Evolutionary conservation across 2,329 filamentous ascomycete genomes (phyloP).

Genomic region (Cryphonectria radicalis): DNA sequence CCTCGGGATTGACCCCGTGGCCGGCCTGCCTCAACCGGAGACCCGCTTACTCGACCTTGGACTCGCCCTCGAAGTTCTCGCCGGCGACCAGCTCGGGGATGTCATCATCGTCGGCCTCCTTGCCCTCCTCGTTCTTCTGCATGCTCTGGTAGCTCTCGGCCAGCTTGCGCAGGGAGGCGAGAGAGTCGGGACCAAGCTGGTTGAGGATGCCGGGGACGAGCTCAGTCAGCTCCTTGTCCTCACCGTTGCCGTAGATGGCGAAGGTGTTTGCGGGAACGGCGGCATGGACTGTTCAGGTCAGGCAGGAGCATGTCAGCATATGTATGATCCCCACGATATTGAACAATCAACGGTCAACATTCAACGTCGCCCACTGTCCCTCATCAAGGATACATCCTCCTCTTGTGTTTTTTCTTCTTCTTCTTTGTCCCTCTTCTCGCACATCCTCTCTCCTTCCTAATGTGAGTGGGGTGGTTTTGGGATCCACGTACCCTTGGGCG

Average conservation of each 20-base stretch:
- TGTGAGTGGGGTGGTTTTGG: not conserved
- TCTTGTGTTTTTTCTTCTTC: not conserved
- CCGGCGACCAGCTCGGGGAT: constrained; percentile 97
- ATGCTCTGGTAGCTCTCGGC: constrained; percentile 99
- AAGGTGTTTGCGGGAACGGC: constrained; percentile 98
- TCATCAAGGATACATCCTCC: not conserved
- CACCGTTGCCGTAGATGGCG: constrained; percentile 97
- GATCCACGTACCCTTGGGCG: constrained; percentile 78
- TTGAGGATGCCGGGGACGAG: constrained; percentile 99
- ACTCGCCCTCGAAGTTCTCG: constrained; percentile 85
- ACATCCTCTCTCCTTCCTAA: not conserved
- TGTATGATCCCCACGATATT: not conserved
- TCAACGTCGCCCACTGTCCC: not conserved
- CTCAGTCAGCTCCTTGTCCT: constrained; percentile 99
- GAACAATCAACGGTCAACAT: not conserved
- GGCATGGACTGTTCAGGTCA: constrained; percentile 76
- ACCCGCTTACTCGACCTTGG: constrained; percentile 81
- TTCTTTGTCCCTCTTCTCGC: not conserved
- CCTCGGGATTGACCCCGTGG: constrained; percentile 10
- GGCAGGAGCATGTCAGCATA: constrained; percentile 23
- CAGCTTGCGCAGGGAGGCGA: constrained; percentile 96
- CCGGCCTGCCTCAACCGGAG: constrained; percentile 19
- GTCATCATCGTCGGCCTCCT: constrained; percentile 83
- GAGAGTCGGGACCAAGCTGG: constrained; percentile 97
- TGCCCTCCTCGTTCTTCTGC: constrained; percentile 87